phyloP scores from a whole-genome alignment of 2,329 filamentous ascomycete species.

The Botryosphaeria agaves region DNA sequence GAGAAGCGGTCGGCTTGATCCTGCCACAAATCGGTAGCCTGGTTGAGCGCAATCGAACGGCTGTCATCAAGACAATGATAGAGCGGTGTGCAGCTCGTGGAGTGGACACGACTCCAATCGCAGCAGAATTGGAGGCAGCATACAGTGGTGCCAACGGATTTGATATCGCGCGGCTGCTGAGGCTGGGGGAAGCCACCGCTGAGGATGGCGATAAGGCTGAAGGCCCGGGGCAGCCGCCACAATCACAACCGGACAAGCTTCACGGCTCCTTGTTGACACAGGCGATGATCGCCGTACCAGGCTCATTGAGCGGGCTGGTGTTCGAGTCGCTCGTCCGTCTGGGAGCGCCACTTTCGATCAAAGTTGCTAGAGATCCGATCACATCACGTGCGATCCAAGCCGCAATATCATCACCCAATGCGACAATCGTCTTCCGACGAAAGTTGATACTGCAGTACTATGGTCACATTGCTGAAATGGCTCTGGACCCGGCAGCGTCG shows the following conservation, averaged over 20 bases:
- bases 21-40: constrained; percentile 55
- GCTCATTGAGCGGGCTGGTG: constrained; percentile 49
- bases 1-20: constrained; percentile 53
- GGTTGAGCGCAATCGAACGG: constrained; percentile 57
- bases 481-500: constrained; percentile 44
- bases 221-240: constrained; percentile 2
- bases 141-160: constrained; percentile 32
- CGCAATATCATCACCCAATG: constrained; percentile 36
- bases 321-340: constrained; percentile 39
- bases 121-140: constrained; percentile 37
- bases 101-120: constrained; percentile 38
- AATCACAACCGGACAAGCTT: constrained; percentile 35
- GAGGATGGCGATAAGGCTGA: constrained; percentile 6
- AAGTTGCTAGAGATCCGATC: constrained; percentile 45
- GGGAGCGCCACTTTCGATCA: constrained; percentile 33
- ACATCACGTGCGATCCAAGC: constrained; percentile 47
- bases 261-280: constrained; percentile 75
- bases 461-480: constrained; percentile 41
- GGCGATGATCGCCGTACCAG: constrained; percentile 58
- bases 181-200: constrained; percentile 22
- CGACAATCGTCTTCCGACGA: constrained; percentile 39
- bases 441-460: constrained; percentile 47
- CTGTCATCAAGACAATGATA: constrained; percentile 65
- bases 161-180: constrained; percentile 42
- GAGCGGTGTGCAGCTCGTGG: constrained; percentile 61